Evolutionary conservation across 495 filamentous ascomycete genomes (phyloP), one percentile per base, ranked within the genome.

Genomic region (Aspergillus sclerotiicarbonarius): DNA sequence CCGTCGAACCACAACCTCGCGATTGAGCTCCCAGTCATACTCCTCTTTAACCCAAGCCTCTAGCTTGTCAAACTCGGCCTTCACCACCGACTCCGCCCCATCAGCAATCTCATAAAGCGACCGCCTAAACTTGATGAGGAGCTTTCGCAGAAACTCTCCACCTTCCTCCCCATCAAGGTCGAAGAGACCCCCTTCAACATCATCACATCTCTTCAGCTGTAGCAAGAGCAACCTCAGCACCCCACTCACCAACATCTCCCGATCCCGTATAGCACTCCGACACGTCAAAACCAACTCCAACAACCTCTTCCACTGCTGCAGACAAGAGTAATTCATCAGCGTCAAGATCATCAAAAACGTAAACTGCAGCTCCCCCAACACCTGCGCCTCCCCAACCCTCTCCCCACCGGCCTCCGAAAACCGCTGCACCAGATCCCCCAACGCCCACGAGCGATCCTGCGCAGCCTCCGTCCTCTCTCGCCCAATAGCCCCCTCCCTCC

Each of bases 311-410:
- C 92, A 98, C 61, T 96, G 91, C 62, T 92, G 87, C 21, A 92
- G 78, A 66, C 90, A 96, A 1, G 91, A 91, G 60, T 86, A 82
- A 67, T 95, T 97, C 69, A 88, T 88, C 44, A 97, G 77, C 21
- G 87, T 89, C 57, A 91, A 76, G 10, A 90, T 86, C 67, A 88
- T 90, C 5, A 97, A 63, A 71, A 94, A 97, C 35, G 84, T 81
- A 63, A 95, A 88, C 63, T 97, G 90, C 43, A 97, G 64, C 65
- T 98, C 92, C 41, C 92, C 93, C n/a, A 95, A 70, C 4, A 97
- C 62, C 45, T 89, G 62, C 7, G 60, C 58, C 57, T 76, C 69
- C 2, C 71, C 75, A 12, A 50, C 45, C 32, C 55, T 49, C 35
- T 67, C 62, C 41, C 68, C 62, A 1, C 59, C 61, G 0, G 62